Evolutionary conservation across 768 basidiomycete genomes (phyloP).

Genomic region (Auricularia auricula-judae): DNA sequence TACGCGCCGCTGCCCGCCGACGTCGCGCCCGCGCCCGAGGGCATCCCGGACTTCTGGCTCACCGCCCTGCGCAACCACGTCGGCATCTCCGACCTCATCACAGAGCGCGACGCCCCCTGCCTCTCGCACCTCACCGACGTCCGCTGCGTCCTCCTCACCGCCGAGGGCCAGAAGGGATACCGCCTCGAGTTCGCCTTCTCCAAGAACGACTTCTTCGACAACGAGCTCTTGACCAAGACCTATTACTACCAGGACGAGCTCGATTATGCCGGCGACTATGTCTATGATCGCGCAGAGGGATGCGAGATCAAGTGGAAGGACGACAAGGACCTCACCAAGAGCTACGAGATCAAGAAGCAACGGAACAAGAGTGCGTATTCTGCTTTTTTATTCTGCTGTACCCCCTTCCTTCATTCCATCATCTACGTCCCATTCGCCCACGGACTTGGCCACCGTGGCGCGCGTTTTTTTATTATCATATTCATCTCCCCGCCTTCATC

Average conservation of each 20-base stretch:
- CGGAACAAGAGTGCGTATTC: slow-evolving; percentile 82
- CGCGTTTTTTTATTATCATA: no score
- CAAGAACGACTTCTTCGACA: slow-evolving; percentile 81
- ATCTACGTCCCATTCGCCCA: no score
- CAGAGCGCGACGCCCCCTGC: slow-evolving; percentile 81
- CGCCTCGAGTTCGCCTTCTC: slow-evolving; percentile 76
- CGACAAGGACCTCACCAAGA: slow-evolving; percentile 93
- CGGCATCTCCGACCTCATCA: slow-evolving; percentile 78
- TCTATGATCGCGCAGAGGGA: slow-evolving; percentile 90
- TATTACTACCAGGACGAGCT: slow-evolving; percentile 85
- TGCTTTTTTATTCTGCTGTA: not conserved
- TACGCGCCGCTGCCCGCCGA: slow-evolving; percentile 15
- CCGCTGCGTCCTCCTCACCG: slow-evolving; percentile 62
- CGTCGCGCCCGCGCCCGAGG: slow-evolving; percentile 21
- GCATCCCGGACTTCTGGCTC: slow-evolving; percentile 96
- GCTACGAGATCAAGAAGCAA: slow-evolving; percentile 98
- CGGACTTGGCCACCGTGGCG: no score
- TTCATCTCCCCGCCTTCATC: no score
- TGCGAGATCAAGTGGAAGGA: slow-evolving; percentile 87
- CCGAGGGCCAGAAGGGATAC: slow-evolving; percentile 73
- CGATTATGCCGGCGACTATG: slow-evolving; percentile 92
- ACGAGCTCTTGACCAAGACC: slow-evolving; percentile 78
- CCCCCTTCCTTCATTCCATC: not conserved
- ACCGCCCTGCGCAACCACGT: slow-evolving; percentile 90
- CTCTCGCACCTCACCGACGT: slow-evolving; percentile 78